These are phyloP conservation scores for Pichia gijzeniarum DNA, from an alignment of 805 yeast species.

Conservation along the genomic window DNA sequence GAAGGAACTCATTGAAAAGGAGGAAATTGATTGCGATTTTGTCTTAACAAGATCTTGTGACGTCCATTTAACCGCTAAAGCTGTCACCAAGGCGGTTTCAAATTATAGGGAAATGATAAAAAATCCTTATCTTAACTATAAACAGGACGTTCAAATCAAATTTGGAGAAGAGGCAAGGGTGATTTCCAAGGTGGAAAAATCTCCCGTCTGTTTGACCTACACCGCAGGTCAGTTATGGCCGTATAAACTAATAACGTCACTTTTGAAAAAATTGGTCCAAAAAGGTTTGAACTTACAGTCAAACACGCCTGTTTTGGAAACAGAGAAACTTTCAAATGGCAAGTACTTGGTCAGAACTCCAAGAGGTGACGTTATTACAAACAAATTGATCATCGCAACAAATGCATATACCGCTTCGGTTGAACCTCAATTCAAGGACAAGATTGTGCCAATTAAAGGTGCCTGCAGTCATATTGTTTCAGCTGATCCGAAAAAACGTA, in stretches of 20 bases:
- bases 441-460: slow-evolving; percentile 33
- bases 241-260: slow-evolving; percentile 32
- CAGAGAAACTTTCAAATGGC: slow-evolving; percentile 22
- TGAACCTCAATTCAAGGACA: slow-evolving; percentile 23
- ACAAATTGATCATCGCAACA: slow-evolving; percentile 34
- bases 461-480: slow-evolving; percentile 26
- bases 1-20: slow-evolving; percentile 29
- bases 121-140: slow-evolving; percentile 13
- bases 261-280: slow-evolving; percentile 28
- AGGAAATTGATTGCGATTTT: slow-evolving; percentile 30
- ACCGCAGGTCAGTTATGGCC: slow-evolving; percentile 43
- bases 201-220: slow-evolving; percentile 30
- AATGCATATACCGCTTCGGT: slow-evolving; percentile 31
- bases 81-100: slow-evolving; percentile 21
- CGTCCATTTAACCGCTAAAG: slow-evolving; percentile 18
- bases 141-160: slow-evolving; percentile 28
- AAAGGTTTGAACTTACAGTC: slow-evolving; percentile 38
- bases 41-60: slow-evolving; percentile 28
- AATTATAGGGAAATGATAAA: slow-evolving; percentile 17
- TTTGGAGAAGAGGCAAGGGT: slow-evolving; percentile 29
- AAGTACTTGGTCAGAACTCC: slow-evolving; percentile 30
- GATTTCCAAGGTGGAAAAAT: slow-evolving; percentile 26
- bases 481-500: slow-evolving; percentile 14
- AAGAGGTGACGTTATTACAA: slow-evolving; percentile 24
- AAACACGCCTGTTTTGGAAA: slow-evolving; percentile 33